Base-by-base conservation (phyloP, 306 rosid species). In the Glycine latifolia region DNA sequence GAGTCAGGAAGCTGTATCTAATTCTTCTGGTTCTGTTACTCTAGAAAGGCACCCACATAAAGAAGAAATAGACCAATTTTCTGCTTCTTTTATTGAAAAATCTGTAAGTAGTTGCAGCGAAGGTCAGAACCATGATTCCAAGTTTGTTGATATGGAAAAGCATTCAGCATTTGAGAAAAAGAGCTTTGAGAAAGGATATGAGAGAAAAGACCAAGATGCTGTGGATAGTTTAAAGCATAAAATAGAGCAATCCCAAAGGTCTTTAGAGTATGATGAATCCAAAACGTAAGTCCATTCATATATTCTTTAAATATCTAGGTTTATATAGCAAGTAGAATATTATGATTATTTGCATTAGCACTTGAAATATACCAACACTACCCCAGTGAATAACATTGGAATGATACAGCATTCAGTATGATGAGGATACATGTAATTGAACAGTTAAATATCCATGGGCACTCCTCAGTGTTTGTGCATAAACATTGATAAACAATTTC, bases 221-320 rank as follows among this genome's bases (percentile, higher is more conserved):
- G 65, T n/a, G 60, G 86, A 82, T 82, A 68, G 69, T 83, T 67
- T 47, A 41, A 76, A 77, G 71, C 79, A 59, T 71, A 77, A 67
- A 81, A 61, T 15, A 67, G 86, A 80, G 83, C 82, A 74, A 68
- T 37, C 71, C 77, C 84, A 81, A 70, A 80, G 35, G 78, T 76
- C 79, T 35, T 37, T 7, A 63, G 73, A 83, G 74, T n/a, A 59
- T 63, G 86, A 82, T 10, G 86, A 81, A 70, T 67, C 66, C 49
- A 48, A 86, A 71, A 49, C 20, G 97, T 92, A 88, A 89, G 94
- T 77, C 62, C 75, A 84, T 37, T 10, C 77, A 8, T 78, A 15
- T 50, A 13, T 70, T 8, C 16, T 70, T 7, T 16, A 15, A 31
- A 71, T 46, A 14, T 33, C 44, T 60, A 31, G 53, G 39, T 67